Evolutionary conservation across 176 grass and related monocot genomes (phyloP).

Genomic region (Bonia amplexicaulis): DNA sequence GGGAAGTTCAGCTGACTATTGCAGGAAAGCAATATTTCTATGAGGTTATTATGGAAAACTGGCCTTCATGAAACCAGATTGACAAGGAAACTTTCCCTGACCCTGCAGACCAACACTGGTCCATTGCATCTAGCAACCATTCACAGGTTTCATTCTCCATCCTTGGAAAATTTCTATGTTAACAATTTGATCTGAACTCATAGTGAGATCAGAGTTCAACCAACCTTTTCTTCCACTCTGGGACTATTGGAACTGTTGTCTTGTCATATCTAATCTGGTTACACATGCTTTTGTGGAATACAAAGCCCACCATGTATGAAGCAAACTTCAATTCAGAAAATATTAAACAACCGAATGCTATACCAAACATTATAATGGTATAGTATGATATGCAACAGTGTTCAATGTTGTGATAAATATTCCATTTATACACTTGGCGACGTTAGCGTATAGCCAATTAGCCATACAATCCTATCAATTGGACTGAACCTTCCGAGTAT

Average conservation of each 20-base stretch:
- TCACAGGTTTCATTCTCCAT: not conserved
- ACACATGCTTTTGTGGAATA: not conserved
- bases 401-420: not conserved
- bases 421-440: not conserved
- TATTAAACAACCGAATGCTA: not conserved
- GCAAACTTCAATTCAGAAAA: constrained; percentile 10
- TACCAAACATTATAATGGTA: not conserved
- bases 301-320: not conserved
- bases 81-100: not conserved
- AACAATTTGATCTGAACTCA: not conserved
- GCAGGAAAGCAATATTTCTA: not conserved
- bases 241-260: not conserved
- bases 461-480: not conserved
- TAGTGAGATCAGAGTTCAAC: not conserved
- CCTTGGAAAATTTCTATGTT: not conserved
- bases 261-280: not conserved
- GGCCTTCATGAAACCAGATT: not conserved
- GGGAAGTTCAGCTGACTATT: not conserved
- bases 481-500: not conserved
- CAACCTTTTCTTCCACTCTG: not conserved
- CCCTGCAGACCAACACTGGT: not conserved
- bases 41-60: not conserved
- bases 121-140: not conserved
- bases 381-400: not conserved
- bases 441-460: not conserved